Percentiles rank a stretch among this genome's conserved stretches.
Conservation (phyloP, 495 filamentous ascomycete genomes). For the Daldinia bambusicola region DNA sequence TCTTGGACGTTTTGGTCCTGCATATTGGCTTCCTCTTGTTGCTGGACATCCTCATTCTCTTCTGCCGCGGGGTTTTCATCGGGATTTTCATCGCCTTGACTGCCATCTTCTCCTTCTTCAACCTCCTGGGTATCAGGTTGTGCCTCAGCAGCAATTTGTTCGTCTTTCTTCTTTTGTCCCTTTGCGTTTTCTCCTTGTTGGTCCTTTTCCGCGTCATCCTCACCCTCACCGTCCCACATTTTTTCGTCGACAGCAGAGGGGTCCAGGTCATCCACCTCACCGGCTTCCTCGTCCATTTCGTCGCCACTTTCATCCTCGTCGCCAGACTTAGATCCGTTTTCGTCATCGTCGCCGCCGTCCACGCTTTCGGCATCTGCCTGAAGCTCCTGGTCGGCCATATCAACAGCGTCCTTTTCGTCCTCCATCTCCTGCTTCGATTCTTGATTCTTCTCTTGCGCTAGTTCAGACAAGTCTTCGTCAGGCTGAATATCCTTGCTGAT, state of each 20-base stretch:
- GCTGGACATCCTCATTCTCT: conserved; percentile 78
- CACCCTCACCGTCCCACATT: conserved; percentile 89
- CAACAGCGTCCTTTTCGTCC: conserved; percentile 87
- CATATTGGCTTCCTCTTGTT: conserved; percentile 70
- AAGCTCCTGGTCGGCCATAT: conserved; percentile 92
- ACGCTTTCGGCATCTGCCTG: conserved; percentile 80
- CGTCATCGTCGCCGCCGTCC: conserved; percentile 65
- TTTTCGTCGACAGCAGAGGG: conserved; percentile 94
- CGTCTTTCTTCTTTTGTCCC: conserved; percentile 70
- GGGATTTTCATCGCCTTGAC: conserved; percentile 63
- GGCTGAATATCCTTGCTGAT: conserved; percentile 96
- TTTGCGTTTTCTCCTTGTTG: conserved; percentile 77
- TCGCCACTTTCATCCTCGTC: conserved; percentile 68
- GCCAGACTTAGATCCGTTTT: conserved; percentile 62
- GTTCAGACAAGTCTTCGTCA: conserved; percentile 91
- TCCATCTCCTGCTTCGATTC: conserved; percentile 77
- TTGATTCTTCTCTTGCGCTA: conserved; percentile 82
- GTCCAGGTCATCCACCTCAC: conserved; percentile 88
- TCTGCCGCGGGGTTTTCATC: conserved; percentile 67
- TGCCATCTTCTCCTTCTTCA: conserved; percentile 56
- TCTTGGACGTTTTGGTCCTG: conserved; percentile 74
- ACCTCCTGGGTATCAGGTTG: conserved; percentile 68
- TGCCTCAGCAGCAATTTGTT: conserved; percentile 71
- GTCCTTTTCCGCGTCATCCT: conserved; percentile 81
- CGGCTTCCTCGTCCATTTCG: conserved; percentile 86